phyloP scores from a whole-genome alignment of 306 rosid genomes.

The Gillenia trifoliata region DNA sequence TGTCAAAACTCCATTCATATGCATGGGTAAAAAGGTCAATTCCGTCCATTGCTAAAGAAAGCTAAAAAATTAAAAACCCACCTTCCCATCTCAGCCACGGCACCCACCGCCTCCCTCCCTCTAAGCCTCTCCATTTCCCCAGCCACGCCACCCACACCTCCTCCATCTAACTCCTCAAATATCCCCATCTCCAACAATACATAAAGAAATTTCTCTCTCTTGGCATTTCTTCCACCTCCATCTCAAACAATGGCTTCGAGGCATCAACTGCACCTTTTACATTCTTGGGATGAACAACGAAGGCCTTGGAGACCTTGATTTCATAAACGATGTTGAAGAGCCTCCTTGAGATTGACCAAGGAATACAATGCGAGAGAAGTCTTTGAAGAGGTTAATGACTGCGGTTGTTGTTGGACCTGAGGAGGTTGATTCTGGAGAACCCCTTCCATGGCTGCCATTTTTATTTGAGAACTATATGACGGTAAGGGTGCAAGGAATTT shows the following conservation, averaged over 20 bases:
- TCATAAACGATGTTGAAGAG: slow-evolving; percentile 94
- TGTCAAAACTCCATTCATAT: too few species aligned
- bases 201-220: slow-evolving; percentile 70
- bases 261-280: slow-evolving; percentile 83
- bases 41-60: too few species aligned
- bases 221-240: slow-evolving; percentile 76
- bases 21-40: too few species aligned
- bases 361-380: slow-evolving; percentile 79
- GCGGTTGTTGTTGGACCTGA: slow-evolving; percentile 7
- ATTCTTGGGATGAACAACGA: slow-evolving; percentile 72
- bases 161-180: too few species aligned
- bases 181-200: slow-evolving; percentile 35
- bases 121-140: too few species aligned
- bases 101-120: too few species aligned
- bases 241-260: slow-evolving; percentile 80
- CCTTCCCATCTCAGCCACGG: too few species aligned
- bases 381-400: slow-evolving; percentile 56
- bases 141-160: too few species aligned
- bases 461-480: background rate
- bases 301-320: slow-evolving; percentile 77
- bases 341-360: slow-evolving; percentile 71
- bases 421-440: slow-evolving; percentile 29
- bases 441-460: slow-evolving; percentile 41
- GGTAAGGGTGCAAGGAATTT: too few species aligned
- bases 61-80: too few species aligned